Evolutionary conservation across 164 flowering plant genomes (phyloP).

Genomic region (Paratinospora sagittata): DNA sequence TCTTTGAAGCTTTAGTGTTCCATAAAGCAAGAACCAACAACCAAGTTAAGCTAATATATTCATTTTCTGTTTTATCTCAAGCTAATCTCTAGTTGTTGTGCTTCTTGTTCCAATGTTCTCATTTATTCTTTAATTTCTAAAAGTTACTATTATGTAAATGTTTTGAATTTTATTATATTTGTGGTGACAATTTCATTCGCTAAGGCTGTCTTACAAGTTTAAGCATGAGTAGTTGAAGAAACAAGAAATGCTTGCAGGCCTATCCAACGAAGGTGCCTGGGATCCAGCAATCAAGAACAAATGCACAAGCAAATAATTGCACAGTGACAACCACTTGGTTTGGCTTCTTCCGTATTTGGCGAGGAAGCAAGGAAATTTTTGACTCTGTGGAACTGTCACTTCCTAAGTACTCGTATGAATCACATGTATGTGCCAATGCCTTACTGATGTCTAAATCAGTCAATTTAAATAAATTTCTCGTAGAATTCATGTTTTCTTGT

Average conservation of each 20-base stretch:
- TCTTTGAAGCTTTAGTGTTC: too few species aligned
- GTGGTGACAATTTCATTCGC: too few species aligned
- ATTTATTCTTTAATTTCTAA: too few species aligned
- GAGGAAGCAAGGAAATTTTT: constrained; percentile 52
- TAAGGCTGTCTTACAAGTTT: too few species aligned
- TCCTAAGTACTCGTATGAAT: constrained; percentile 70
- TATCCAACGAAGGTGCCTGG: constrained; percentile 41
- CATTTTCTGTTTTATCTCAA: too few species aligned
- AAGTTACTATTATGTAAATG: too few species aligned
- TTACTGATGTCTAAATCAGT: neutral
- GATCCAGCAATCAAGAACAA: constrained; percentile 33
- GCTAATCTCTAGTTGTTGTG: too few species aligned
- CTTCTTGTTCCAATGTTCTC: too few species aligned
- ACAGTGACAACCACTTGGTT: constrained; percentile 90
- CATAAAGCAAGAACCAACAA: too few species aligned
- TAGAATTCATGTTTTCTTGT: neutral
- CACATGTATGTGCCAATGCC: constrained; percentile 50
- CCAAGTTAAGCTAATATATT: too few species aligned
- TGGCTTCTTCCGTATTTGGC: constrained; percentile 66
- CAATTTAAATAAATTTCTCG: constrained; percentile 4
- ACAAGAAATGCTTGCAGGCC: constrained; percentile 38
- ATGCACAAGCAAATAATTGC: constrained; percentile 63
- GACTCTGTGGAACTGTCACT: constrained; percentile 76
- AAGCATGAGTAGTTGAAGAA: neutral
- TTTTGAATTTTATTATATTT: too few species aligned